Evolutionary conservation across 73 alveolate species (phyloP).

Genomic region (Uronychia setigera): DNA sequence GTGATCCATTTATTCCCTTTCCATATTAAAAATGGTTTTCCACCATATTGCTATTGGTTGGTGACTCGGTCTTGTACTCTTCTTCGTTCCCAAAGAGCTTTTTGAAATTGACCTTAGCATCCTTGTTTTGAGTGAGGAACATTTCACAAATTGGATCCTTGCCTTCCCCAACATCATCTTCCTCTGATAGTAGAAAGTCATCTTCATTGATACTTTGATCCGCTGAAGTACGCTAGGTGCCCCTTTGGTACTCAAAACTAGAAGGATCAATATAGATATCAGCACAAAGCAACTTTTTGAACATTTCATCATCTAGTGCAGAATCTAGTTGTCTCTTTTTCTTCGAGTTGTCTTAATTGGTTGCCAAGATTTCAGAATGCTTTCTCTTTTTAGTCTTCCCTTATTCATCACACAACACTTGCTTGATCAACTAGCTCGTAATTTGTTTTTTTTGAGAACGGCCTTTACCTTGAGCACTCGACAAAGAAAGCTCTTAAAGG

Average conservation of each 20-base stretch:
- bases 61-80: not conserved
- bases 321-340: not conserved
- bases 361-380: not conserved
- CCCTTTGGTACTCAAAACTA: not conserved
- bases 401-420: too few species aligned
- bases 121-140: not conserved
- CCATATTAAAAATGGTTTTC: too few species aligned
- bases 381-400: not conserved
- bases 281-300: not conserved
- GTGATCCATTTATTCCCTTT: too few species aligned
- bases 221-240: not conserved
- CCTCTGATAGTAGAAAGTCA: not conserved
- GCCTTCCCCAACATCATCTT: not conserved
- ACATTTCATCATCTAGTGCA: not conserved
- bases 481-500: not conserved
- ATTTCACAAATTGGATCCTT: not conserved
- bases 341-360: not conserved
- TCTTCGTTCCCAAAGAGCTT: not conserved
- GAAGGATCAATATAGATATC: not conserved
- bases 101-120: not conserved
- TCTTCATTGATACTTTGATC: not conserved
- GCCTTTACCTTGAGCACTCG: not conserved
- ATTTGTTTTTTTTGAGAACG: not conserved
- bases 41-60: not conserved
- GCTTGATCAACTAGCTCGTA: not conserved